These are phyloP conservation scores for Exidia glandulosa DNA, from an alignment of 768 basidiomycete species.

Conservation along the genomic window DNA sequence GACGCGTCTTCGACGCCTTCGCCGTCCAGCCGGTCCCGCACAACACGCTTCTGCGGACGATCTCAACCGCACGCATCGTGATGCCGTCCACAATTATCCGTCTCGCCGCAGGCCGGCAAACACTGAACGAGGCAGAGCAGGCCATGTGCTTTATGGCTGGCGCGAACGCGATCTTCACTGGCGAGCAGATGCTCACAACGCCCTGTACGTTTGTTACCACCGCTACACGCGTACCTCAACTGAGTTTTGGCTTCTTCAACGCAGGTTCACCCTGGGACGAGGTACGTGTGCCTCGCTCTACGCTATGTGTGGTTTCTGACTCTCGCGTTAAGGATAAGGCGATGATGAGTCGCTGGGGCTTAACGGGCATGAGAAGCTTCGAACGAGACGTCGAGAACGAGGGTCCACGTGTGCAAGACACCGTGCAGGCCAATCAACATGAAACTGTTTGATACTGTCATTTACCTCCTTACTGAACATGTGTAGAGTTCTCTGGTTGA, in stretches of 20 bases:
- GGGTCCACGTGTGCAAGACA: neutral
- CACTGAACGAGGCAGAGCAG: slow-evolving; percentile 81
- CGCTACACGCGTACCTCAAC: neutral
- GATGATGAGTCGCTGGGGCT: slow-evolving; percentile 89
- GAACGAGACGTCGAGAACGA: slow-evolving; percentile 35
- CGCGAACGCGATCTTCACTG: slow-evolving; percentile 97
- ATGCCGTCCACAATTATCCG: slow-evolving; percentile 90
- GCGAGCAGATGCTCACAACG: slow-evolving; percentile 94
- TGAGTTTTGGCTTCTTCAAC: slow-evolving; percentile 3
- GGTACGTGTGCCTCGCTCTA: slow-evolving; percentile 25
- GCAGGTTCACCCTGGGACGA: slow-evolving; percentile 91
- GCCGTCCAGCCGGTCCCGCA: slow-evolving; percentile 56
- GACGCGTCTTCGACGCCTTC: neutral
- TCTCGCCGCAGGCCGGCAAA: slow-evolving; percentile 87
- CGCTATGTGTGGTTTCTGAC: neutral
- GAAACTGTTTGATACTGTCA: neutral
- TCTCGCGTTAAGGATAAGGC: slow-evolving; percentile 52
- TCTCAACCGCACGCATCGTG: slow-evolving; percentile 88
- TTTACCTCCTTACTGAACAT: neutral
- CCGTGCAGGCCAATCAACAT: neutral
- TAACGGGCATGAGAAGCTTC: slow-evolving; percentile 86
- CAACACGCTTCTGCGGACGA: slow-evolving; percentile 81
- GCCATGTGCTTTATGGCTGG: slow-evolving; percentile 99
- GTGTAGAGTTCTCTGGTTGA: neutral
- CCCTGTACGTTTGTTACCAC: slow-evolving; percentile 52